Evolutionary conservation across 2,329 filamentous ascomycete species (phyloP).

Genomic region (Magnaporthiopsis rhizophila): DNA sequence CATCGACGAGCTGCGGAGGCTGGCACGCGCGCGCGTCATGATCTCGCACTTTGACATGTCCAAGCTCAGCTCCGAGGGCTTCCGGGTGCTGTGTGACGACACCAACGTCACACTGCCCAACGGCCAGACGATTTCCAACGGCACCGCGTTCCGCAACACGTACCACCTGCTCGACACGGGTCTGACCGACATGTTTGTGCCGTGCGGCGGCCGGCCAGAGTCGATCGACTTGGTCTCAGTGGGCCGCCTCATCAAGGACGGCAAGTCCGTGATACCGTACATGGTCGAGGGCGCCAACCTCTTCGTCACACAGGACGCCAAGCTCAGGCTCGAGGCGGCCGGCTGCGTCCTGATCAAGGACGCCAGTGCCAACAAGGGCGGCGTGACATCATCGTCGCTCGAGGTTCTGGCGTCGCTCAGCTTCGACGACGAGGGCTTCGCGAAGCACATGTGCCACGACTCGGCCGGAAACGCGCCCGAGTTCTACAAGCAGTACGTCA

Average conservation of each 20-base stretch:
- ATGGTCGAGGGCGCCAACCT: constrained; percentile 94
- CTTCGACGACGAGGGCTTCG: constrained; percentile 84
- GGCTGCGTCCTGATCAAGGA: constrained; percentile 96
- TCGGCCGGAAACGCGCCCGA: constrained; percentile 62
- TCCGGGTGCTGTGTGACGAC: constrained; percentile 88
- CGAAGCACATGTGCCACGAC: constrained; percentile 89
- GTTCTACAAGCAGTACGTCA: constrained; percentile 92
- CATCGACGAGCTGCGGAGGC: constrained; percentile 67
- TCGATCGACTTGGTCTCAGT: constrained; percentile 90
- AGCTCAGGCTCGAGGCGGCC: constrained; percentile 89
- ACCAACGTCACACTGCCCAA: constrained; percentile 78
- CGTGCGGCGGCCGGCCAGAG: constrained; percentile 91
- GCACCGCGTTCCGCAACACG: constrained; percentile 93
- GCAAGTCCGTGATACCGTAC: constrained; percentile 82
- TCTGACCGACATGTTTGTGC: constrained; percentile 82
- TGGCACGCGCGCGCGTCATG: constrained; percentile 84
- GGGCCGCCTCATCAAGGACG: constrained; percentile 79
- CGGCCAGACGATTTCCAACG: constrained; percentile 83
- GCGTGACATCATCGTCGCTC: constrained; percentile 92
- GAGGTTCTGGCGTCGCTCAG: constrained; percentile 92
- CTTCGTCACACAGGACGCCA: constrained; percentile 98
- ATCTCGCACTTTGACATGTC: constrained; percentile 76
- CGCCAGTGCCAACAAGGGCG: constrained; percentile 96
- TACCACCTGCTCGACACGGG: constrained; percentile 81
- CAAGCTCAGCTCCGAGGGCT: constrained; percentile 82